Percentiles rank a stretch among this genome's conserved stretches.
phyloP scores from a whole-genome alignment of 345 rosid species.

The Streptanthus diversifolius region DNA sequence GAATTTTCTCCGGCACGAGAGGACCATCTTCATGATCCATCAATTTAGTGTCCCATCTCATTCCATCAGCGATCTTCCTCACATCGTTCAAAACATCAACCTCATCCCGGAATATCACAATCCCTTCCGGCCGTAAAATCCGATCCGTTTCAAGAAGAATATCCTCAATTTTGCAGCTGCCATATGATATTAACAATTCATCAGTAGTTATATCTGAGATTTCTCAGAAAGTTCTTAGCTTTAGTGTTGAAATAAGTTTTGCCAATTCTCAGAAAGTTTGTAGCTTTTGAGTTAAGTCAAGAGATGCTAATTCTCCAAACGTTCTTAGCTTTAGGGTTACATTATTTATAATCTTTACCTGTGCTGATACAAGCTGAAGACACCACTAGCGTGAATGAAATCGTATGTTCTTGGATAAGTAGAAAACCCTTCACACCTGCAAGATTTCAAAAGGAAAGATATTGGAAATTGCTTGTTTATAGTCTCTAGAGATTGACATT shows the following conservation, averaged over 20 bases:
- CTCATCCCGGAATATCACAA: slow-evolving; percentile 71
- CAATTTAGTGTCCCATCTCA: slow-evolving; percentile 93
- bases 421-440: slow-evolving; percentile 98
- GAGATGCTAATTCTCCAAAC: background rate
- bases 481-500: background rate
- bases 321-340: background rate
- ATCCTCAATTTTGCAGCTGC: slow-evolving; percentile 78
- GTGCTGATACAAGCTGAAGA: slow-evolving; percentile 75
- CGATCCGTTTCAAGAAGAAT: slow-evolving; percentile 92
- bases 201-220: background rate
- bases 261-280: slow-evolving; percentile 3
- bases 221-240: background rate
- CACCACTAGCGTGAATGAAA: slow-evolving; percentile 75
- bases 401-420: slow-evolving; percentile 97
- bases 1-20: slow-evolving; percentile 76
- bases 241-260: background rate
- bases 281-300: background rate
- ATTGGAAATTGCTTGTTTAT: background rate
- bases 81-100: slow-evolving; percentile 79
- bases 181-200: background rate
- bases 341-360: slow-evolving; percentile 31
- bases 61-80: slow-evolving; percentile 60
- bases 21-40: slow-evolving; percentile 98
- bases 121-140: slow-evolving; percentile 85
- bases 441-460: background rate